These are phyloP conservation scores for Coemansia nantahalensis DNA, from an alignment of 192 early-diverging fungal genomes.

Conservation along the genomic window DNA sequence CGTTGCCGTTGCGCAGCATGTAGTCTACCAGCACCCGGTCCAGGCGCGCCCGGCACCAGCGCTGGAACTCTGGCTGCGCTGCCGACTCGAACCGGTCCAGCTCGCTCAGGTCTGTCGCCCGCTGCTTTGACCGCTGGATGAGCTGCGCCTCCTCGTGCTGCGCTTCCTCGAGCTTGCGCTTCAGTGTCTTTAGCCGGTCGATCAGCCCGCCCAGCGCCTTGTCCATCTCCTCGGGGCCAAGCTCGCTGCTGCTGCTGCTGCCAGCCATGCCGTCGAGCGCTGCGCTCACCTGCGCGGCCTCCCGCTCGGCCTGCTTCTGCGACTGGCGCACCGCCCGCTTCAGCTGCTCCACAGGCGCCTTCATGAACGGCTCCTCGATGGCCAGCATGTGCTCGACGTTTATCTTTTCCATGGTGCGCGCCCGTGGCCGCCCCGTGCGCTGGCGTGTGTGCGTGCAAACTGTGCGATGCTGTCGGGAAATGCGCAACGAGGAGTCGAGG, in stretches of 20 bases:
- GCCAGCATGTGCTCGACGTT: constrained; percentile 78
- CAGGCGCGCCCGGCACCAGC: constrained; percentile 85
- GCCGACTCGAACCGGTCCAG: constrained; percentile 62
- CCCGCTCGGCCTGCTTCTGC: constrained; percentile 85
- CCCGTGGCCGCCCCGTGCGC: not conserved
- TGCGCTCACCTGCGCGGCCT: constrained; percentile 46
- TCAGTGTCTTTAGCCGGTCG: constrained; percentile 63
- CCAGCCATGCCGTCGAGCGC: constrained; percentile 18
- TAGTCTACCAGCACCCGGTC: constrained; percentile 94
- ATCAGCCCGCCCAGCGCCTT: constrained; percentile 64
- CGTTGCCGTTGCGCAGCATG: constrained; percentile 84
- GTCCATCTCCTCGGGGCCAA: constrained; percentile 56
- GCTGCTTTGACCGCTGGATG: constrained; percentile 64
- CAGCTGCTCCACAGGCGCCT: constrained; percentile 88
- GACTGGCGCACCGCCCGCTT: constrained; percentile 66
- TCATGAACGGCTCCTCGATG: constrained; percentile 93
- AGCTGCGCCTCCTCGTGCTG: constrained; percentile 73
- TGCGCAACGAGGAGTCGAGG: too few species aligned
- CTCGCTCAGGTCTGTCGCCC: constrained; percentile 77
- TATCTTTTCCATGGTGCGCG: constrained; percentile 62
- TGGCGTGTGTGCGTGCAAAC: too few species aligned
- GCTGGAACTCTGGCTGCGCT: constrained; percentile 69
- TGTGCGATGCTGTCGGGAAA: too few species aligned
- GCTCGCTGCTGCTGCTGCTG: constrained; percentile 27
- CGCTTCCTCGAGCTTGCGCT: constrained; percentile 77